Conservation (phyloP, 805 yeast species). For the Nakazawaea ernobii region DNA sequence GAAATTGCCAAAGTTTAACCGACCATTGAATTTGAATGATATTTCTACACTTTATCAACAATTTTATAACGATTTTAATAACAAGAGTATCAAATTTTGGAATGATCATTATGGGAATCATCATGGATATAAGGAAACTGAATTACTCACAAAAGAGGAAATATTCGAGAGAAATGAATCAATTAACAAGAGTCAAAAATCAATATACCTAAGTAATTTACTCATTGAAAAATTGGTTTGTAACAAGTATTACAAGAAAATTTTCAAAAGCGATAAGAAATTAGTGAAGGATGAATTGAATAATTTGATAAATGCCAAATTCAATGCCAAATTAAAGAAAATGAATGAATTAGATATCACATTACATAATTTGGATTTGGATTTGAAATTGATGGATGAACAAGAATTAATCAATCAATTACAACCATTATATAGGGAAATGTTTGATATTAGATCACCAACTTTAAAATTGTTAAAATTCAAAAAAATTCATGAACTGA, state of each 20-base stretch:
- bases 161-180: slow-evolving; percentile 2
- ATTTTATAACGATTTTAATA: slow-evolving; percentile 24
- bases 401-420: slow-evolving; percentile 18
- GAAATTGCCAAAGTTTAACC: slow-evolving; percentile 29
- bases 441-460: slow-evolving; percentile 28
- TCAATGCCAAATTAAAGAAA: slow-evolving; percentile 21
- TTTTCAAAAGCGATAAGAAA: slow-evolving; percentile 26
- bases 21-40: slow-evolving; percentile 28
- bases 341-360: slow-evolving; percentile 19
- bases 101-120: slow-evolving; percentile 13
- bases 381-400: slow-evolving; percentile 19
- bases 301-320: slow-evolving; percentile 18
- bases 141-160: slow-evolving; percentile 11
- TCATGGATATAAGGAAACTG: slow-evolving; percentile 1
- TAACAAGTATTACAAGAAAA: slow-evolving; percentile 26
- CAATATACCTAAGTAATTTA: slow-evolving; percentile 21
- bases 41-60: slow-evolving; percentile 28
- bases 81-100: slow-evolving; percentile 15
- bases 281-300: slow-evolving; percentile 25
- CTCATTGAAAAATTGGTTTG: slow-evolving; percentile 26
- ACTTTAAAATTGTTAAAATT: slow-evolving; percentile 26
- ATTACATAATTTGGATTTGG: slow-evolving; percentile 24
- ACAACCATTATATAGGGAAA: slow-evolving; percentile 23
- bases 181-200: slow-evolving; percentile 10
- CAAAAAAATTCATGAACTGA: slow-evolving; percentile 22